phyloP scores from a whole-genome alignment of 2,329 filamentous ascomycete genomes.

The Coniella vitis region DNA sequence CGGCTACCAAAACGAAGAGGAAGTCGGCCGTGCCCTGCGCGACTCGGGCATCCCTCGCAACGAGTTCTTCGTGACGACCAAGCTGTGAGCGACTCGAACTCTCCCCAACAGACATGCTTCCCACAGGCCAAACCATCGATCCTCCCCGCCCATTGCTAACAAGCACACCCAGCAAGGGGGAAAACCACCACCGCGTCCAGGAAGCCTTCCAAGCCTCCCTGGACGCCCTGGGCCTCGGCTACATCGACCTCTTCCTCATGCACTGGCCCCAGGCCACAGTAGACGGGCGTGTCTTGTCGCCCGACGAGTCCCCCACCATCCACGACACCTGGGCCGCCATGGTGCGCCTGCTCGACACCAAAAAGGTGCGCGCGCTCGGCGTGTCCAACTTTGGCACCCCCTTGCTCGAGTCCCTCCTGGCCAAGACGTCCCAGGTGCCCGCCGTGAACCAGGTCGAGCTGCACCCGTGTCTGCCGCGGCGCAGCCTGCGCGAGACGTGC shows the following conservation, averaged over 20 bases:
- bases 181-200: slow-evolving; percentile 25
- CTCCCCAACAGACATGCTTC: too few species aligned
- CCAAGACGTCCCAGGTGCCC: slow-evolving; percentile 36
- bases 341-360: slow-evolving; percentile 40
- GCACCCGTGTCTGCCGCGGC: slow-evolving; percentile 40
- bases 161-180: too few species aligned
- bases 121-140: too few species aligned
- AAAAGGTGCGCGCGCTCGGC: slow-evolving; percentile 59
- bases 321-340: slow-evolving; percentile 15
- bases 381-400: slow-evolving; percentile 63
- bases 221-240: slow-evolving; percentile 42
- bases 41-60: slow-evolving; percentile 26
- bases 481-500: slow-evolving; percentile 53
- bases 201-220: slow-evolving; percentile 25
- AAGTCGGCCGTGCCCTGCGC: slow-evolving; percentile 26
- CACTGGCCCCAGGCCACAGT: slow-evolving; percentile 13
- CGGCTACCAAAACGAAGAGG: slow-evolving; percentile 22
- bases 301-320: slow-evolving; percentile 9
- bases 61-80: slow-evolving; percentile 28
- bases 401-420: slow-evolving; percentile 59
- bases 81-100: slow-evolving; percentile 23
- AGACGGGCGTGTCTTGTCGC: slow-evolving; percentile 1
- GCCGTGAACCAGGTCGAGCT: slow-evolving; percentile 59
- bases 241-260: slow-evolving; percentile 50
- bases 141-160: too few species aligned